Evolutionary conservation across 192 early-diverging fungal species (phyloP).

Genomic region (Lobosporangium transversale): DNA sequence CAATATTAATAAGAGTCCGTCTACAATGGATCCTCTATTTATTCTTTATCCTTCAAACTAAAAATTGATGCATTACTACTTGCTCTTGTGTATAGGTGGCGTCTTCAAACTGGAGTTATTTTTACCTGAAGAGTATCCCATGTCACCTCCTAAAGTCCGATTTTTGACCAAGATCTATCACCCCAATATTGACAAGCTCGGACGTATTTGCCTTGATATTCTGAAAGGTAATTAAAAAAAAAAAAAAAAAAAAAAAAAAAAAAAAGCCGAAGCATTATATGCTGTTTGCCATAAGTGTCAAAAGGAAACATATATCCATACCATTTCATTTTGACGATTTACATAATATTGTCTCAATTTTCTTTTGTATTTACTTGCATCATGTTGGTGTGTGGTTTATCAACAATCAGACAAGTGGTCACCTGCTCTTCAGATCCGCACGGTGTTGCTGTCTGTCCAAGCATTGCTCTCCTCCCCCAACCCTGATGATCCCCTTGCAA

Average conservation of each 20-base stretch:
- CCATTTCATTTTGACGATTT: no score
- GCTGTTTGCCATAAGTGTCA: not conserved
- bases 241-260: not conserved
- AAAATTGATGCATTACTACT: not conserved
- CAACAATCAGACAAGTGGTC: constrained; percentile 96
- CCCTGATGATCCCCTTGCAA: constrained; percentile 97
- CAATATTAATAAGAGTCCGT: no score
- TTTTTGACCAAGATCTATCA: constrained; percentile 99
- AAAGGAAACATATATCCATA: no score
- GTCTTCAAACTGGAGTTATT: constrained; percentile 95
- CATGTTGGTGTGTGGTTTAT: no score
- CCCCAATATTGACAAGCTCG: constrained; percentile 98
- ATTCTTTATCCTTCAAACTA: no score
- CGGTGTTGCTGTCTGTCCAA: constrained; percentile 96
- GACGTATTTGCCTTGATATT: constrained; percentile 97
- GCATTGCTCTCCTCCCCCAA: constrained; percentile 97
- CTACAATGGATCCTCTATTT: no score
- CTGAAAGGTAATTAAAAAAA: constrained; percentile 77
- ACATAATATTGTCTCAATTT: no score
- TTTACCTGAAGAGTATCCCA: constrained; percentile 97
- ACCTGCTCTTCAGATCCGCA: constrained; percentile 97
- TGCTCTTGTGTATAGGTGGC: constrained; percentile 71
- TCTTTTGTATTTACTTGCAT: not conserved
- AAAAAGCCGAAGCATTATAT: not conserved
- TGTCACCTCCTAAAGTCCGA: constrained; percentile 98